Percentiles rank a stretch among this genome's conserved stretches.
phyloP scores from a whole-genome alignment of 2,329 filamentous ascomycete genomes.

The Orbilia blumenaviensis region DNA sequence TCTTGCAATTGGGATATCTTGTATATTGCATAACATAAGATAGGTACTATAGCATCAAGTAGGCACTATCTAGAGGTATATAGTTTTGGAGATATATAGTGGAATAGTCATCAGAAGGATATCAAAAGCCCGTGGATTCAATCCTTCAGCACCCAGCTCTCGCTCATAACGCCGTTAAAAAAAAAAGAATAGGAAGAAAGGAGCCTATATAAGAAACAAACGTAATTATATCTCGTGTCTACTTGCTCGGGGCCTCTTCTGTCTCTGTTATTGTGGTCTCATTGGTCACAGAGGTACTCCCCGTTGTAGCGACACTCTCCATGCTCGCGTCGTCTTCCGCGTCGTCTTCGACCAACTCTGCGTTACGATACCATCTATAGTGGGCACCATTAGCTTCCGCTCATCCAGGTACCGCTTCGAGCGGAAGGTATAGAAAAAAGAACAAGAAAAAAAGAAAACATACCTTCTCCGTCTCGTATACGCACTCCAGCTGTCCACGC shows the following conservation, averaged over 20 bases:
- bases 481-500: slow-evolving; percentile 88
- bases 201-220: no score
- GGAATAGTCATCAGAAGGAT: not conserved
- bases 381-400: not conserved
- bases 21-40: not conserved
- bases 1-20: no score
- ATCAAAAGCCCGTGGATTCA: not conserved
- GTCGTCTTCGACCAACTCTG: slow-evolving; percentile 83
- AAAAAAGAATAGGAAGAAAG: slow-evolving; percentile 1
- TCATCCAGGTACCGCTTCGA: not conserved
- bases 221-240: slow-evolving; percentile 11
- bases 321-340: slow-evolving; percentile 15
- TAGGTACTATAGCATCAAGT: no score
- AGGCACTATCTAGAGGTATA: no score
- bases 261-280: slow-evolving; percentile 44
- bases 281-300: slow-evolving; percentile 7
- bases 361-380: slow-evolving; percentile 84
- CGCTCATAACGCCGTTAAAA: slow-evolving; percentile 23
- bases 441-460: not conserved
- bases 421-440: not conserved
- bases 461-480: slow-evolving; percentile 87
- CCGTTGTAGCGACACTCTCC: not conserved
- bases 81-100: no score
- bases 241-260: slow-evolving; percentile 38
- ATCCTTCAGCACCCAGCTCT: not conserved